phyloP scores from a whole-genome alignment of 768 basidiomycete species.

The Tylopilus balloui region DNA sequence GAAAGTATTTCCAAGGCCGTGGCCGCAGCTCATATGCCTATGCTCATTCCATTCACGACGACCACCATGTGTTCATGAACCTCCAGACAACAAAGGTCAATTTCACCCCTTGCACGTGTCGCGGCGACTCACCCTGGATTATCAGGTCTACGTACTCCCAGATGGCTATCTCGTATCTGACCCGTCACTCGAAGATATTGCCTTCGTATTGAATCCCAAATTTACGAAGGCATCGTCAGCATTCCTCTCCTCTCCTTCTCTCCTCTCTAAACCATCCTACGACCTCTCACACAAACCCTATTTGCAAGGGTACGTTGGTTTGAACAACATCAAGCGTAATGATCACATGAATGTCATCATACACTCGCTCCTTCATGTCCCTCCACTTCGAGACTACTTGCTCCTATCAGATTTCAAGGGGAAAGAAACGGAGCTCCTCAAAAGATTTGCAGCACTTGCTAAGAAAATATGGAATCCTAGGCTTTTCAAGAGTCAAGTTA shows the following conservation, averaged over 20 bases:
- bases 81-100: conserved; percentile 81
- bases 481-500: conserved; percentile 96
- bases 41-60: conserved; percentile 94
- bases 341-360: conserved; percentile 98
- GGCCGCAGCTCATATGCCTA: conserved; percentile 94
- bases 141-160: conserved; percentile 91
- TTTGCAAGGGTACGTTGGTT: conserved; percentile 87
- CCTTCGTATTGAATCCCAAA: conserved; percentile 83
- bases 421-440: conserved; percentile 82
- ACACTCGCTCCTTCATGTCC: conserved; percentile 86
- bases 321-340: conserved; percentile 97
- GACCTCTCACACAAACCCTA: conserved; percentile 82
- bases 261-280: conserved; percentile 72
- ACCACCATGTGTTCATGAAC: conserved; percentile 98
- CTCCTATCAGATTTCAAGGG: conserved; percentile 69
- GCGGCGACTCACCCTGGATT: conserved; percentile 14
- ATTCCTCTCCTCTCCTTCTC: conserved; percentile 51
- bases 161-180: conserved; percentile 97
- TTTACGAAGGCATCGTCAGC: conserved; percentile 63
- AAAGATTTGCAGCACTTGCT: conserved; percentile 79
- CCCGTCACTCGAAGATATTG: conserved; percentile 93
- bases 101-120: conserved; percentile 16
- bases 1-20: conserved; percentile 98
- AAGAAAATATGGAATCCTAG: conserved; percentile 97
- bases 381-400: conserved; percentile 84